These are phyloP conservation scores for Plasmodium ovale DNA, from an alignment of 169 alveolate genomes.

Conservation along the genomic window DNA sequence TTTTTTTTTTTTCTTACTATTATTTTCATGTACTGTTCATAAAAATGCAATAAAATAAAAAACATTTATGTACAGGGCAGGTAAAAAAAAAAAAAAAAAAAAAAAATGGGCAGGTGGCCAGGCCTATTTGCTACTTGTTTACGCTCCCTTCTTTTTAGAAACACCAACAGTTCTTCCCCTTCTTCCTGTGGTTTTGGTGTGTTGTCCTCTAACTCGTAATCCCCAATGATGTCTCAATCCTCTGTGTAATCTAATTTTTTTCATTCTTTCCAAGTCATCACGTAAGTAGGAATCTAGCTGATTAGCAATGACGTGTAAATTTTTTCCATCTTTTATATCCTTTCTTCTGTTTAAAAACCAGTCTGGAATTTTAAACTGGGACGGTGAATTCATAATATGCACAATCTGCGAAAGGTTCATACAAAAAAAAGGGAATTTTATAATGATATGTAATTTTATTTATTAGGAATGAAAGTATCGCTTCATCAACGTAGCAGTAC, in stretches of 20 bases:
- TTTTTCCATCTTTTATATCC: slow-evolving; percentile 96
- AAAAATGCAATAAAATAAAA: background rate
- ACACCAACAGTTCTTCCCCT: slow-evolving; percentile 99
- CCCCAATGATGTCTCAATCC: slow-evolving; percentile 99
- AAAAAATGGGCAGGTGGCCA: slow-evolving; percentile 6
- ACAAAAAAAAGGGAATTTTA: slow-evolving; percentile 5
- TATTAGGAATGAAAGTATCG: no score
- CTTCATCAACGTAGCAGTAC: no score
- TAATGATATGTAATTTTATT: no score
- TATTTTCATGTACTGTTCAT: slow-evolving; percentile 6
- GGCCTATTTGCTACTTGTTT: slow-evolving; percentile 20
- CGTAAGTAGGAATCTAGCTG: slow-evolving; percentile 97
- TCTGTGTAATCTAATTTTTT: slow-evolving; percentile 97
- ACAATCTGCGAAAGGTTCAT: slow-evolving; percentile 81
- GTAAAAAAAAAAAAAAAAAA: slow-evolving; percentile 22
- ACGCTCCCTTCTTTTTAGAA: slow-evolving; percentile 94
- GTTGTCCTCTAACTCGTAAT: slow-evolving; percentile 99
- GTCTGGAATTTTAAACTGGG: slow-evolving; percentile 97
- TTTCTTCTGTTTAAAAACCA: slow-evolving; percentile 99
- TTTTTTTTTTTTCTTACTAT: background rate
- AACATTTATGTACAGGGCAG: background rate
- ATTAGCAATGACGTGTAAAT: slow-evolving; percentile 95
- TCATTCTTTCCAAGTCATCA: slow-evolving; percentile 99
- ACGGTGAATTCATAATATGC: slow-evolving; percentile 92
- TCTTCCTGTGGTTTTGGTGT: slow-evolving; percentile 99